Evolutionary conservation across 2,329 filamentous ascomycete genomes (phyloP).

Genomic region (Trichoderma asperellum): DNA sequence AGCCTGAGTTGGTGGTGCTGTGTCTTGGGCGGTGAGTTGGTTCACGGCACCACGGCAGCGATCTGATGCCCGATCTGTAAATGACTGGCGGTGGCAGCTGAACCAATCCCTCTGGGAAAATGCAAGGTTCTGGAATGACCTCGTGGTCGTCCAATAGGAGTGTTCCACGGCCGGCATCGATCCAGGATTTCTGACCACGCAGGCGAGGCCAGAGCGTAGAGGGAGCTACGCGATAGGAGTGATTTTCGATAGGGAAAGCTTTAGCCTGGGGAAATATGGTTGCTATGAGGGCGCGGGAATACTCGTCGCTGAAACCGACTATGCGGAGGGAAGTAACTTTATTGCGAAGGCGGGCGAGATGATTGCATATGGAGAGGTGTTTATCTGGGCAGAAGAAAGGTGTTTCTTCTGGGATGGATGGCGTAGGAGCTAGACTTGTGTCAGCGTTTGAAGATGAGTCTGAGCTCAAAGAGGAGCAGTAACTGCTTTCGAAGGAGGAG

Average conservation of each 20-base stretch:
- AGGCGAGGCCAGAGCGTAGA: slow-evolving; percentile 41
- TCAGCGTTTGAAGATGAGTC: background rate
- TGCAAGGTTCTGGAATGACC: slow-evolving; percentile 4
- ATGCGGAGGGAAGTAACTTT: slow-evolving; percentile 42
- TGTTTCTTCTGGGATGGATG: background rate
- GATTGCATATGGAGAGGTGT: slow-evolving; percentile 40
- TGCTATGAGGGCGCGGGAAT: slow-evolving; percentile 37
- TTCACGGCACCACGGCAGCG: background rate
- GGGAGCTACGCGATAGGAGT: slow-evolving; percentile 39
- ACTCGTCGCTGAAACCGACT: slow-evolving; percentile 43
- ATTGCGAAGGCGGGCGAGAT: slow-evolving; percentile 38
- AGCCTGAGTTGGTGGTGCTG: slow-evolving; percentile 8
- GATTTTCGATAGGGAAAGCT: background rate
- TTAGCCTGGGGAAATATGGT: slow-evolving; percentile 35
- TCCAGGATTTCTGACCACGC: slow-evolving; percentile 36
- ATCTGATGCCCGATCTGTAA: slow-evolving; percentile 23
- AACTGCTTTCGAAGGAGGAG: slow-evolving; percentile 14
- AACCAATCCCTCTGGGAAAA: slow-evolving; percentile 34
- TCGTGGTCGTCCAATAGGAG: slow-evolving; percentile 35
- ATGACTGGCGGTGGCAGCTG: slow-evolving; percentile 36
- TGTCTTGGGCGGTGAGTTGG: background rate
- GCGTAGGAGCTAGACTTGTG: background rate
- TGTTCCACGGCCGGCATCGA: slow-evolving; percentile 35
- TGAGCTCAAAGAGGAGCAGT: background rate
- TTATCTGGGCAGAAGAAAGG: slow-evolving; percentile 39